Evolutionary conservation across 495 filamentous ascomycete species (phyloP), one percentile per base, ranked within the genome.

Genomic region (Lasiosphaeriaceae sp.): DNA sequence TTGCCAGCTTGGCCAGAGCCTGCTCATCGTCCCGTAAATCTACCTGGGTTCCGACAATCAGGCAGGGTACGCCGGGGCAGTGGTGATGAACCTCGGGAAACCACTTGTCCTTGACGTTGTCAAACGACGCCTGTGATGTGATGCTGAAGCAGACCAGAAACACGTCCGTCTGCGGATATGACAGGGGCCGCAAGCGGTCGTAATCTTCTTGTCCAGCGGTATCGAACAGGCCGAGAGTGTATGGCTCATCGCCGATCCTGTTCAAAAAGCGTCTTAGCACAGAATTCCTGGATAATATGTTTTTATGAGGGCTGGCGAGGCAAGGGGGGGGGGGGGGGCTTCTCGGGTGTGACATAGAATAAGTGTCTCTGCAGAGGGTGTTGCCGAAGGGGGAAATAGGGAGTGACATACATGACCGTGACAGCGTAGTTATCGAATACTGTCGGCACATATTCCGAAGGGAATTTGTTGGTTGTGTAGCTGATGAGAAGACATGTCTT

Each of bases 381-480:
- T 14, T 14, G 39, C 14, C 39, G 39, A 14, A 17, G 26, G 17
- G 47, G 50, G 29, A 37, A n/a, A n/a, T n/a, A n/a, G n/a, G n/a
- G n/a, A 21, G 39, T 29, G 50, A 89, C 92, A 86, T 82, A 97
- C 92, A 97, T 97, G 54, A 97, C 92, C 45, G 94, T 98, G 68
- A 98, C 94, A 17, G 94, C 94, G 86, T 98, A 98, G 76, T 98
- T 98, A 72, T 98, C 94, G 73, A 98, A 98, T 31, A 98, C 94
- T 20, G 94, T 98, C 21, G 94, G 94, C 20, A 98, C 94, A 70
- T 98, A 98, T 91, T 98, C 94, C 59, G 92, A 96, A 11, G 94
- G 94, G 77, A 98, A 98, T 65, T 98, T 98, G 81, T 98, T 98
- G 60, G 94, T 98, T 43, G 94, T 98, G 77, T 98, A 98, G 65